Percentiles rank a stretch among this genome's conserved stretches.
Conservation (phyloP, 345 rosid species). For the Populus davidiana region DNA sequence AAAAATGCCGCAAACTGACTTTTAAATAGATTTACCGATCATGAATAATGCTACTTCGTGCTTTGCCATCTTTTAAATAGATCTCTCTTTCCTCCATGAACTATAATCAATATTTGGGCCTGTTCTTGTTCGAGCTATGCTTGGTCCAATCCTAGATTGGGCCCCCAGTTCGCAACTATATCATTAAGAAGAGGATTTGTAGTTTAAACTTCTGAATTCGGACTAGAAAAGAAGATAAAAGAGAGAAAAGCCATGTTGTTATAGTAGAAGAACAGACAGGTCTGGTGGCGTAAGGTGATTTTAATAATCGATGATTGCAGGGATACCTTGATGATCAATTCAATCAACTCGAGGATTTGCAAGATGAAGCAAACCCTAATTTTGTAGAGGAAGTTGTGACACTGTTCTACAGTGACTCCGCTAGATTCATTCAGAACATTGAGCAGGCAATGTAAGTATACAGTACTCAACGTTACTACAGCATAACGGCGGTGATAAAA, state of each 20-base stretch:
- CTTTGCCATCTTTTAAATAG: too few relatives aligned
- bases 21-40: too few relatives aligned
- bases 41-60: too few relatives aligned
- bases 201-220: neutral
- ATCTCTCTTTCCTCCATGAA: too few relatives aligned
- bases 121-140: neutral
- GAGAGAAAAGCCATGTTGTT: neutral
- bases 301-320: slow-evolving; percentile 26
- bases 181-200: neutral
- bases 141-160: neutral
- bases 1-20: too few relatives aligned
- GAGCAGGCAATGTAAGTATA: slow-evolving; percentile 59
- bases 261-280: too few relatives aligned
- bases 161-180: neutral
- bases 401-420: slow-evolving; percentile 51
- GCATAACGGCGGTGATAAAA: neutral
- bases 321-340: slow-evolving; percentile 74
- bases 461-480: neutral
- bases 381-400: slow-evolving; percentile 66
- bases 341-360: slow-evolving; percentile 62
- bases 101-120: neutral
- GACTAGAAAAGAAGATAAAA: neutral
- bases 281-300: neutral
- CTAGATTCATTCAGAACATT: slow-evolving; percentile 51
- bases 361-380: slow-evolving; percentile 67